Evolutionary conservation across 2,329 filamentous ascomycete species (phyloP).

Genomic region (Alternaria angustiovoidea): DNA sequence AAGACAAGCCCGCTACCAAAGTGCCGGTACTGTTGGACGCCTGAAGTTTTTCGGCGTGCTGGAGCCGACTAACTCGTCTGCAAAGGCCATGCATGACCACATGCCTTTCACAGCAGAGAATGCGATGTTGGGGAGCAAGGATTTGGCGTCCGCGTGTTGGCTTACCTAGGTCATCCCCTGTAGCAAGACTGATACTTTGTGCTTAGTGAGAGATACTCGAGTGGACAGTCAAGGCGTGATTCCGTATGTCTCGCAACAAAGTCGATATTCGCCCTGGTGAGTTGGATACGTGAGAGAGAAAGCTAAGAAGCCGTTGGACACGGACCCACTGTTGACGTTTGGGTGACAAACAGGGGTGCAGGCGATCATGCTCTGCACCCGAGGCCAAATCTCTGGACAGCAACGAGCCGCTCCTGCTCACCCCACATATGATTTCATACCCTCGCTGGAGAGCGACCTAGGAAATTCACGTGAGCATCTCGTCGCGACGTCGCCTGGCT

Average conservation of each 20-base stretch:
- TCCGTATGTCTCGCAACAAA: neutral
- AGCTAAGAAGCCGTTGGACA: constrained; percentile 4
- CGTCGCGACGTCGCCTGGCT: constrained; percentile 4
- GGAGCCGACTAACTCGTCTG: neutral
- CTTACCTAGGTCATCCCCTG: neutral
- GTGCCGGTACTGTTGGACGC: neutral
- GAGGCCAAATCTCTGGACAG: neutral
- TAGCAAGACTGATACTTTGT: neutral
- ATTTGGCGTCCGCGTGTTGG: neutral
- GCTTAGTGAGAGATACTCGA: neutral
- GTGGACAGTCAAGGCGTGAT: neutral
- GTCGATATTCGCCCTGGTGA: neutral
- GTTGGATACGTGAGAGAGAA: neutral
- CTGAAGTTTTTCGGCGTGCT: neutral
- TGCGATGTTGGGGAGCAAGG: neutral
- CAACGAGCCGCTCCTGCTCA: constrained; percentile 1
- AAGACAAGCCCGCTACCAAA: constrained; percentile 1
- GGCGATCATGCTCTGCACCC: constrained; percentile 6
- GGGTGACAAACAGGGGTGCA: constrained; percentile 10
- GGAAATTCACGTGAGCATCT: neutral
- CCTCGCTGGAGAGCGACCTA: neutral
- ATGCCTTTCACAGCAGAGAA: neutral
- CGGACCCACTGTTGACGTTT: constrained; percentile 4
- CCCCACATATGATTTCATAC: constrained; percentile 16
- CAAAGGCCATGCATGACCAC: neutral